Percentiles rank a stretch among this genome's conserved stretches.
phyloP scores from a whole-genome alignment of 805 yeast species.

The Saccharomycopsis capsularis region DNA sequence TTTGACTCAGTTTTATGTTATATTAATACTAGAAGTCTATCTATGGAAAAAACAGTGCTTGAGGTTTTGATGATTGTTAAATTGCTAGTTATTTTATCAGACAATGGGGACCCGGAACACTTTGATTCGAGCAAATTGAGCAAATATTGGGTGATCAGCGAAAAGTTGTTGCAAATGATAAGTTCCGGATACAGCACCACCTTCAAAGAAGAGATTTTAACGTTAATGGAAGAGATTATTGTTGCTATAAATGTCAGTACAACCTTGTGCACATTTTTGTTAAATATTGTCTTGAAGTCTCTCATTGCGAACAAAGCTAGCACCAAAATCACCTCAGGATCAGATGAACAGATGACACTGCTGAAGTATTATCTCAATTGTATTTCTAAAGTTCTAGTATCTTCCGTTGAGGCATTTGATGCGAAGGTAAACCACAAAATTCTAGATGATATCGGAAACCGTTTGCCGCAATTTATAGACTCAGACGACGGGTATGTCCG shows the following conservation, averaged over 20 bases:
- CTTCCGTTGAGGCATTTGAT: not conserved
- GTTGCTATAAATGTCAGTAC: not conserved
- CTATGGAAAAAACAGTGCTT: not conserved
- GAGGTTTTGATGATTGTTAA: constrained; percentile 8
- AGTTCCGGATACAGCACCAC: not conserved
- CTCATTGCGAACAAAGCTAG: not conserved
- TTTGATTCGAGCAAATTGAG: constrained; percentile 1
- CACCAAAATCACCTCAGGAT: not conserved
- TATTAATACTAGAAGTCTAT: not conserved
- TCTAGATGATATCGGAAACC: not conserved
- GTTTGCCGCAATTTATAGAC: not conserved
- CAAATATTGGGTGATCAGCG: constrained; percentile 7
- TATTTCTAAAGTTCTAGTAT: not conserved
- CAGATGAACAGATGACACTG: not conserved
- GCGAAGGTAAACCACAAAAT: not conserved
- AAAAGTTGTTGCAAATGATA: not conserved
- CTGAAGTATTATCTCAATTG: not conserved
- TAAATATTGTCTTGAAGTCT: not conserved
- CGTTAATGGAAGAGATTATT: not conserved
- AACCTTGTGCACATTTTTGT: not conserved
- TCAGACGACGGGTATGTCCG: not conserved
- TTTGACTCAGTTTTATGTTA: constrained; percentile 9
- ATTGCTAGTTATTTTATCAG: not conserved
- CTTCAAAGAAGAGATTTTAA: not conserved
- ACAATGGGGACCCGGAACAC: not conserved